Percentiles rank a stretch among this genome's conserved stretches.
Conservation (phyloP, 225 moss, liverwort and hornwort species). For the Ulota crispa region DNA sequence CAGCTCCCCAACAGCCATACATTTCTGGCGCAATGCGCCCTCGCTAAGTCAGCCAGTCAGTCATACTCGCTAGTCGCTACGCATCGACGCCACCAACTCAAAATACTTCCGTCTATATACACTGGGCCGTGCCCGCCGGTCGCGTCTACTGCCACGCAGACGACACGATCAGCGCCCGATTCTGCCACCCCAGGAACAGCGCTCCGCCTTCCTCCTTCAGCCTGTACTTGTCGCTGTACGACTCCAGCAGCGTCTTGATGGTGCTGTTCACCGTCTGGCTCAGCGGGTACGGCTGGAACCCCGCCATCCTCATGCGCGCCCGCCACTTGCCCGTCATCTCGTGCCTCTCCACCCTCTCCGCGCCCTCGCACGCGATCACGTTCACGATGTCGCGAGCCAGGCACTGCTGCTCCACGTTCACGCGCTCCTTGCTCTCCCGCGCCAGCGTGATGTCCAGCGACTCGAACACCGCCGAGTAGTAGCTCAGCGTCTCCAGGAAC, state of each 20-base stretch:
- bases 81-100: conserved; percentile 4
- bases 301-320: conserved; percentile 63
- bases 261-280: conserved; percentile 57
- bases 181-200: conserved; percentile 59
- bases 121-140: background rate
- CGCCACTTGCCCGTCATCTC: conserved; percentile 81
- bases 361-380: conserved; percentile 72
- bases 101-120: conserved; percentile 33
- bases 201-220: conserved; percentile 58
- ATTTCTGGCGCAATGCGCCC: conserved; percentile 24
- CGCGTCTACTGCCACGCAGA: conserved; percentile 59
- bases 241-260: conserved; percentile 59
- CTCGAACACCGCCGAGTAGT: conserved; percentile 72
- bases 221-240: conserved; percentile 61
- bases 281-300: conserved; percentile 58
- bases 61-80: background rate
- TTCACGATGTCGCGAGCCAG: conserved; percentile 83
- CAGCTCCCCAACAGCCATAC: background rate
- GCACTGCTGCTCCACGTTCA: conserved; percentile 77
- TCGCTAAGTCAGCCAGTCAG: background rate
- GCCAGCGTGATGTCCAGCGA: conserved; percentile 72
- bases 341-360: conserved; percentile 72
- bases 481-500: conserved; percentile 69
- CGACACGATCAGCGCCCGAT: conserved; percentile 46
- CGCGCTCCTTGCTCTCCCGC: conserved; percentile 69